phyloP scores from a whole-genome alignment of 202 grass and related monocot species.

The Carex sylvatica region DNA sequence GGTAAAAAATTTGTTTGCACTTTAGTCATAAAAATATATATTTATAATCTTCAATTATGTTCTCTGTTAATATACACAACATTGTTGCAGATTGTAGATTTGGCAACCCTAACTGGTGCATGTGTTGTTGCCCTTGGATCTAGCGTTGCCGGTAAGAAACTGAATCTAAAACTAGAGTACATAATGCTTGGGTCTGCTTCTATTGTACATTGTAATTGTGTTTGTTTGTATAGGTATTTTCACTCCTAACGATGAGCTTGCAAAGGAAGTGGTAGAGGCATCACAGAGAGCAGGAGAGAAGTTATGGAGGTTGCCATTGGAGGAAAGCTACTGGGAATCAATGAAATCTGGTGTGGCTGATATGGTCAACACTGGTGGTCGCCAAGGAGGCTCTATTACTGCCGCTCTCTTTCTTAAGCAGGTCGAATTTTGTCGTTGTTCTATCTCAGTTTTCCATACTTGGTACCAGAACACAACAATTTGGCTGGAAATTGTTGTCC shows the following conservation, averaged over 20 bases:
- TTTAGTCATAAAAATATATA: not conserved
- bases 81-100: slow-evolving; percentile 75
- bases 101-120: slow-evolving; percentile 88
- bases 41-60: not conserved
- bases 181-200: not conserved
- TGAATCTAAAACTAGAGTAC: not conserved
- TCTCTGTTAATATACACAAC: not conserved
- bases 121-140: slow-evolving; percentile 79
- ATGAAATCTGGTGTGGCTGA: slow-evolving; percentile 96
- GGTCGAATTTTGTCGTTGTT: slow-evolving; percentile 35
- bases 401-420: slow-evolving; percentile 94
- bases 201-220: not conserved
- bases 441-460: not conserved
- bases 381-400: slow-evolving; percentile 81
- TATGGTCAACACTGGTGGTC: slow-evolving; percentile 89
- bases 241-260: slow-evolving; percentile 82
- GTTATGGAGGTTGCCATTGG: slow-evolving; percentile 89
- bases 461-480: not conserved
- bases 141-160: slow-evolving; percentile 68
- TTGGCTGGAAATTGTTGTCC: not conserved
- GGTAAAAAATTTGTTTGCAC: slow-evolving; percentile 36
- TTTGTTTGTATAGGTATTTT: slow-evolving; percentile 58
- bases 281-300: slow-evolving; percentile 85
- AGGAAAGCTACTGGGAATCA: slow-evolving; percentile 91
- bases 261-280: slow-evolving; percentile 64